These are phyloP conservation scores for Phytophthora multivora DNA, from an alignment of 352 stramenopile genomes.

Conservation along the genomic window DNA sequence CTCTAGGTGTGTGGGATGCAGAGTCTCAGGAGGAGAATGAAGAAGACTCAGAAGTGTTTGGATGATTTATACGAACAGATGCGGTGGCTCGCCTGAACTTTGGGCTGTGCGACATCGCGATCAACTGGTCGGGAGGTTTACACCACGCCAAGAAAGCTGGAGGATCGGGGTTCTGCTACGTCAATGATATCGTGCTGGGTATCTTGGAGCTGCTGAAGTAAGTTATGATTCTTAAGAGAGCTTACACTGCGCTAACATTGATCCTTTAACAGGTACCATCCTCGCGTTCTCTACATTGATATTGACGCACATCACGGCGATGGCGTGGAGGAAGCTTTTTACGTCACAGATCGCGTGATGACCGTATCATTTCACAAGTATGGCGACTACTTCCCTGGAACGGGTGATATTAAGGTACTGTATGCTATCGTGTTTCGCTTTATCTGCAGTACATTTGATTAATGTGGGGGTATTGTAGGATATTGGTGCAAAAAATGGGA, in stretches of 20 bases:
- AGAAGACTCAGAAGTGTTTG: background rate
- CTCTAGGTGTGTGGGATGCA: conserved; percentile 62
- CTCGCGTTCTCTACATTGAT: conserved; percentile 98
- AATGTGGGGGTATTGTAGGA: conserved; percentile 46
- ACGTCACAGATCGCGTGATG: conserved; percentile 97
- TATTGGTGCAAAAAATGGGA: conserved; percentile 91
- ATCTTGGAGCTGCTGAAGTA: conserved; percentile 98
- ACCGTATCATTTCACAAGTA: conserved; percentile 99
- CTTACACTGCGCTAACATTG: conserved; percentile 73
- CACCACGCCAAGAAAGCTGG: conserved; percentile 98
- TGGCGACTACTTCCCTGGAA: conserved; percentile 98
- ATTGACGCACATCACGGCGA: conserved; percentile 99
- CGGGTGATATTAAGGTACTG: conserved; percentile 81
- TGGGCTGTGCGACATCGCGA: conserved; percentile 93
- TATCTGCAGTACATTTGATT: background rate
- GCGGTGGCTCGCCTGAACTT: conserved; percentile 97
- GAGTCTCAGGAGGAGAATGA: background rate
- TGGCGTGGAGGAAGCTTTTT: conserved; percentile 97
- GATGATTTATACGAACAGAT: conserved; percentile 58
- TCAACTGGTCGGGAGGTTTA: conserved; percentile 98
- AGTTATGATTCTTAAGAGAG: conserved; percentile 61
- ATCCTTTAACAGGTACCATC: conserved; percentile 92
- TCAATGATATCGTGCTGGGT: conserved; percentile 98
- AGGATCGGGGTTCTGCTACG: conserved; percentile 95
- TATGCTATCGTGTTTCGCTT: background rate